Base-by-base conservation (phyloP, 768 basidiomycete genomes). In the Termitomyces sp. region DNA sequence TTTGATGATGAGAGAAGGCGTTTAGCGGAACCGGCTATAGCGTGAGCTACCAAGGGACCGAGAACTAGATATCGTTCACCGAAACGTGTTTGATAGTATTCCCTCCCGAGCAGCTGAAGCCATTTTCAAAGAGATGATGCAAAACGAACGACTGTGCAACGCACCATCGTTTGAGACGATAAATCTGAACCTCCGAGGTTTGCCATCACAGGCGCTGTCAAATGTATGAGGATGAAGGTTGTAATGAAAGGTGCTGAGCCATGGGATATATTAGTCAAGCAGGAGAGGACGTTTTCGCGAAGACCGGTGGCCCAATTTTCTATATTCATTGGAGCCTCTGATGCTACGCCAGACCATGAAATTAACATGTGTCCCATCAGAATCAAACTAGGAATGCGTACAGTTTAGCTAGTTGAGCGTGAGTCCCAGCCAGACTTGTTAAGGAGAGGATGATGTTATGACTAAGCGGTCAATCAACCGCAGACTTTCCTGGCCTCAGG, bases 41-140 rank as follows among this genome's bases (percentile, higher is more conserved):
- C 68, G 64, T 94, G 92, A 9, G 85, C 64, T 30, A 72, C 72
- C n/a, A 95, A 70, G 0, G 92, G 91, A 1, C 73, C 71, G 32
- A 89, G 73, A 10, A 94, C 74, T 12, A 93, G 80, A 42, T 82
- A 80, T 40, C 76, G 81, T 68, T 94, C 91, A 21, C 81, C 81
- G 51, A 85, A 77, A 0, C 72, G 55, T 0, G 86, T 88, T 66
- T 94, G 90, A 68, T 95, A 94, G 70, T 91, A 92, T 70, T 92
- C 91, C 52, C 91, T 74, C 10, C 91, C 89, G 12, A 95, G 75
- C 43, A 94, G 74, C 90, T 94, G 62, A 9, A 17, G 19, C 9
- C n/a, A 30, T 30, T 10, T 51, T 5, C n/a, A n/a, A n/a, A 45
- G 12, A 39, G 3, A 49, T n/a, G 34, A 37, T 34, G 0, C 23